Percentiles rank a stretch among this genome's conserved stretches.
These are phyloP conservation scores for Thinopyrum elongatum DNA, from an alignment of 176 grass and related monocot species.

Conservation along the genomic window DNA sequence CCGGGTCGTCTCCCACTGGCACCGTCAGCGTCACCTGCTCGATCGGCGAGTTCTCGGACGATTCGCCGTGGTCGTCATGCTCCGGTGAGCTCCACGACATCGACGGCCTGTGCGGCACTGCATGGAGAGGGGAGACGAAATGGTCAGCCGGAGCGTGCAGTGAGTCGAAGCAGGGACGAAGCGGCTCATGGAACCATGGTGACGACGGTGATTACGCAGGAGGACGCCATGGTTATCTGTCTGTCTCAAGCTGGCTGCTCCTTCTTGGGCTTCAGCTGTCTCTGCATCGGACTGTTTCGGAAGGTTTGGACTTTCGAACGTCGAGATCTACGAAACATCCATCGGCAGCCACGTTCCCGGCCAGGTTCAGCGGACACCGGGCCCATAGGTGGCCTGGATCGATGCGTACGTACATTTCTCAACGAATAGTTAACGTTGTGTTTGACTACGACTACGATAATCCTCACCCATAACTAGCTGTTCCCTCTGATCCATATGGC, in stretches of 20 bases:
- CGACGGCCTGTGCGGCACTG: background rate
- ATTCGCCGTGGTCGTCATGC: background rate
- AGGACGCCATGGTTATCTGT: slow-evolving; percentile 19
- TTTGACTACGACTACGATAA: too few species aligned
- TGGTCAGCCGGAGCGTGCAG: background rate
- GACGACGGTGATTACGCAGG: too few species aligned
- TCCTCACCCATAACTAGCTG: too few species aligned
- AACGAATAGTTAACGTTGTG: background rate
- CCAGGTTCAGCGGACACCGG: background rate
- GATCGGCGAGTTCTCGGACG: slow-evolving; percentile 80
- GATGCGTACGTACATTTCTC: background rate
- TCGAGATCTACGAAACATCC: background rate
- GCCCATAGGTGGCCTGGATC: background rate
- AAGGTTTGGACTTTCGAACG: background rate
- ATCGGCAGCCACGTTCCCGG: background rate
- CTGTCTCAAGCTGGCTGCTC: background rate
- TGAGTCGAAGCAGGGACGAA: background rate
- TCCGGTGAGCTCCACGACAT: slow-evolving; percentile 1
- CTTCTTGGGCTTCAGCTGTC: background rate
- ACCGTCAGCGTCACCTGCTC: slow-evolving; percentile 94
- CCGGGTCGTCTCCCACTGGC: slow-evolving; percentile 60
- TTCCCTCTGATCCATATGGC: too few species aligned
- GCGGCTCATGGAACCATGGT: too few species aligned
- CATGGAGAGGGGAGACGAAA: background rate
- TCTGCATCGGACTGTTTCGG: background rate